Evolutionary conservation across 768 basidiomycete genomes (phyloP).

Genomic region (Daedalea quercina): DNA sequence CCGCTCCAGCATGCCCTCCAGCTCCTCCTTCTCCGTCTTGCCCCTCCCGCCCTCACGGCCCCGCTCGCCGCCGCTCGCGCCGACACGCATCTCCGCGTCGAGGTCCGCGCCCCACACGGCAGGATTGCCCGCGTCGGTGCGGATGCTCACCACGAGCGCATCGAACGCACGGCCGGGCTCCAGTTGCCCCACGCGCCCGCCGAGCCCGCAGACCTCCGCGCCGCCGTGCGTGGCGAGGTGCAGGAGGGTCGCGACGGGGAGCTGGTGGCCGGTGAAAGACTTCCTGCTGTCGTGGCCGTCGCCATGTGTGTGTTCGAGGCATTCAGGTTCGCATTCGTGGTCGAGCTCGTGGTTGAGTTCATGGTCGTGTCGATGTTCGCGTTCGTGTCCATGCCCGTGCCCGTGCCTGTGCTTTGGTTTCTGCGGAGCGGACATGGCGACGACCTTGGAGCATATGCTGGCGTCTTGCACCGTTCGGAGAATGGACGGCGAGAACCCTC

Average conservation of each 20-base stretch:
- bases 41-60: conserved; percentile 21
- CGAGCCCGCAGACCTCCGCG: conserved; percentile 72
- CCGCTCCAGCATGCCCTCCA: conserved; percentile 66
- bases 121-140: conserved; percentile 45
- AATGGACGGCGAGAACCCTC: conserved; percentile 81
- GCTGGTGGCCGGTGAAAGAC: conserved; percentile 55
- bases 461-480: conserved; percentile 68
- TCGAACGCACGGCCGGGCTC: conserved; percentile 83
- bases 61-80: conserved; percentile 4
- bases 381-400: too few species aligned
- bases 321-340: too few species aligned
- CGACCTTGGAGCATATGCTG: conserved; percentile 74
- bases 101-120: conserved; percentile 46
- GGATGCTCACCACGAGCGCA: conserved; percentile 67
- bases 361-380: too few species aligned
- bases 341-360: too few species aligned
- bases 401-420: neutral
- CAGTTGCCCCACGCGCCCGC: conserved; percentile 69
- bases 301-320: too few species aligned
- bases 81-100: conserved; percentile 20
- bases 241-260: conserved; percentile 70
- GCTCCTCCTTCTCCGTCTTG: conserved; percentile 22
- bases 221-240: conserved; percentile 92
- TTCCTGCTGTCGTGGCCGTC: too few species aligned
- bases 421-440: conserved; percentile 41